Evolutionary conservation across 495 filamentous ascomycete genomes (phyloP).

Genomic region (Cercophora sp.): DNA sequence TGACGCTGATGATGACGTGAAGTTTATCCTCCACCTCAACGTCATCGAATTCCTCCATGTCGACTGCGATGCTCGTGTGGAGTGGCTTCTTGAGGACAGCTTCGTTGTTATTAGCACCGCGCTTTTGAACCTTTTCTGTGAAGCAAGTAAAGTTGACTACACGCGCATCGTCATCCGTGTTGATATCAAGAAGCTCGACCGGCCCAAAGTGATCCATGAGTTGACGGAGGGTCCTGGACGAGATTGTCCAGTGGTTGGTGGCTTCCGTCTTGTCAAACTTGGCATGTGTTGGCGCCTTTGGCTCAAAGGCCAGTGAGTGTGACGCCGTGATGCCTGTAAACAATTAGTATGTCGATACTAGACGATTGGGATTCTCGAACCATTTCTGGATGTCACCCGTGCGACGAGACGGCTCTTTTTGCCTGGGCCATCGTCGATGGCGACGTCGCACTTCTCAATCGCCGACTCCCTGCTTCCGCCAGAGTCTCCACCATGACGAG

Average conservation of each 20-base stretch:
- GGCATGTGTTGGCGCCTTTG: slow-evolving; percentile 75
- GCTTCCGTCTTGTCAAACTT: slow-evolving; percentile 71
- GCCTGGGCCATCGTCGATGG: slow-evolving; percentile 67
- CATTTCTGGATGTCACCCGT: slow-evolving; percentile 80
- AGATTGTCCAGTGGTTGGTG: slow-evolving; percentile 73
- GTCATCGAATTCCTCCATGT: slow-evolving; percentile 80
- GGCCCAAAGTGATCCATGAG: slow-evolving; percentile 88
- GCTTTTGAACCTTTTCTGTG: slow-evolving; percentile 71
- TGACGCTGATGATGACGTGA: slow-evolving; percentile 85
- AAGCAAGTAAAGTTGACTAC: slow-evolving; percentile 81
- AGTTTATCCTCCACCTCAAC: slow-evolving; percentile 70
- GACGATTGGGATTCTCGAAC: slow-evolving; percentile 35
- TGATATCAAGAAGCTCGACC: slow-evolving; percentile 88
- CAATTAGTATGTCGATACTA: neutral
- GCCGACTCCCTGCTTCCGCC: slow-evolving; percentile 56
- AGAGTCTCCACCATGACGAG: slow-evolving; percentile 34
- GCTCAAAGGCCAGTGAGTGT: slow-evolving; percentile 88
- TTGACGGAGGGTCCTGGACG: slow-evolving; percentile 70
- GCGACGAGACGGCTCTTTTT: slow-evolving; percentile 78
- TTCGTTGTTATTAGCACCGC: slow-evolving; percentile 66
- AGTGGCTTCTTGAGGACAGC: slow-evolving; percentile 91
- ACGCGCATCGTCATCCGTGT: slow-evolving; percentile 54
- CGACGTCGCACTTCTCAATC: slow-evolving; percentile 83
- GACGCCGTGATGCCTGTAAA: slow-evolving; percentile 76
- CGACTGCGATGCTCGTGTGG: slow-evolving; percentile 84